Evolutionary conservation across 805 yeast genomes (phyloP), one percentile per base, ranked within the genome.

Genomic region (Schizosaccharomyces osmophilus): DNA sequence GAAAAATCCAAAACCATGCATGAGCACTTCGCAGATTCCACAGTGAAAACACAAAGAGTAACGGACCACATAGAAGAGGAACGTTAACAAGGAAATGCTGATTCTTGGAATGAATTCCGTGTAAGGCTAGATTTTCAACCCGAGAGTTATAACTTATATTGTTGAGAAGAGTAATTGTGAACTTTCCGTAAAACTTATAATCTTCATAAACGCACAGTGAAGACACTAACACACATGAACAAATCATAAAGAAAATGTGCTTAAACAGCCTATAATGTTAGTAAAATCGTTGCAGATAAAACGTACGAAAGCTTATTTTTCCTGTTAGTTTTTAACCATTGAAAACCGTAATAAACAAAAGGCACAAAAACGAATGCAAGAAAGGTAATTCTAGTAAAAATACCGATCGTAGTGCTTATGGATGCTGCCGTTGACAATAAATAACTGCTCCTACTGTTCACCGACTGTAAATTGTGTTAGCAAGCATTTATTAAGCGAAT

Each of bases 301-400:
- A 9, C 65, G 19, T 51, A 62, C 48, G 61, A 45, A 59, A 17
- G 48, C 31, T 6, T 19, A 61, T 19, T 64, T 62, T 11, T 48
- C 29, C 15, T 65, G 66, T 36, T 64, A 60, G 31, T 15, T 29
- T 8, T 5, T 8, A 55, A 51, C 48, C 61, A 63, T 36, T 59
- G 63, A 15, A 64, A 62, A 48, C 64, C 31, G 31, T 61, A 61
- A 22, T 60, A 59, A 11, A 64, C 19, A 0, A 76, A 67, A 0
- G 97, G 97, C 2, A 86, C 61, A 0, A 83, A 57, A 51, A 94
- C 67, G 74, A 87, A 93, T 0, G 83, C 85, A 0, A 81, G 76
- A 67, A 90, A 90, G 0, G 97, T 87, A 32, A 87, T 78, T 66
- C 98, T 75, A 70, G 89, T 93, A 74, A 89, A 90, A 0, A 79